Percentiles rank a stretch among this genome's conserved stretches.
These are phyloP conservation scores for Lactifluus subvellereus DNA, from an alignment of 768 basidiomycete species.

Conservation along the genomic window DNA sequence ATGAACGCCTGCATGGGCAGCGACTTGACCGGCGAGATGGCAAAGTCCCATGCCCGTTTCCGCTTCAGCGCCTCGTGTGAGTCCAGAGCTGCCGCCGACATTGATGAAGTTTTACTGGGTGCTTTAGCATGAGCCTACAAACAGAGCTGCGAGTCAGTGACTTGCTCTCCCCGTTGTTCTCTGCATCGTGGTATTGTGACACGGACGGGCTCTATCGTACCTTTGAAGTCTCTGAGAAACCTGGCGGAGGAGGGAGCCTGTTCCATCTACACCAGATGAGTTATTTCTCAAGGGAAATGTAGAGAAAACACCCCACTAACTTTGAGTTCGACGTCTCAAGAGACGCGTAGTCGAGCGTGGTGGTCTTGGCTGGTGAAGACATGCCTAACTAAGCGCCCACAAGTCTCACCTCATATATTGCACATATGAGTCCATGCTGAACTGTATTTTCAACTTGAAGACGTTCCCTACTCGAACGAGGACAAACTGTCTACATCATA, in stretches of 20 bases:
- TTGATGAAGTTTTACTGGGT: constrained; percentile 32
- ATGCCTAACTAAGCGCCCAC: constrained; percentile 1
- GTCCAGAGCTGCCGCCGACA: constrained; percentile 35
- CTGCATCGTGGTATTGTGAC: neutral
- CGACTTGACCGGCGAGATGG: constrained; percentile 78
- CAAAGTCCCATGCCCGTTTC: constrained; percentile 82
- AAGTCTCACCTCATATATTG: neutral
- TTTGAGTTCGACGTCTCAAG: constrained; percentile 11
- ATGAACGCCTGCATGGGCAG: constrained; percentile 97
- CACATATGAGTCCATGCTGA: too few species aligned
- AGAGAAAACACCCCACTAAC: constrained; percentile 1
- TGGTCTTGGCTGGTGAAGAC: neutral
- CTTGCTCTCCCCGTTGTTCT: neutral
- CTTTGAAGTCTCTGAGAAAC: constrained; percentile 13
- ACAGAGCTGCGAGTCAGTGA: neutral
- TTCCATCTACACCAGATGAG: neutral
- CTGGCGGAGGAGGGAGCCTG: constrained; percentile 14
- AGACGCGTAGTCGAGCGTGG: constrained; percentile 11
- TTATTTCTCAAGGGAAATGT: neutral
- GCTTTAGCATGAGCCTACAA: constrained; percentile 38
- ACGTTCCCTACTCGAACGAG: neutral
- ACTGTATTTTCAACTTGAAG: too few species aligned
- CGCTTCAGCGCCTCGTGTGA: constrained; percentile 66
- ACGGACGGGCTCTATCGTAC: neutral
- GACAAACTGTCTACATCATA: neutral